These are phyloP conservation scores for Fusarium hostae DNA, from an alignment of 2,329 filamentous ascomycete genomes.

Conservation along the genomic window DNA sequence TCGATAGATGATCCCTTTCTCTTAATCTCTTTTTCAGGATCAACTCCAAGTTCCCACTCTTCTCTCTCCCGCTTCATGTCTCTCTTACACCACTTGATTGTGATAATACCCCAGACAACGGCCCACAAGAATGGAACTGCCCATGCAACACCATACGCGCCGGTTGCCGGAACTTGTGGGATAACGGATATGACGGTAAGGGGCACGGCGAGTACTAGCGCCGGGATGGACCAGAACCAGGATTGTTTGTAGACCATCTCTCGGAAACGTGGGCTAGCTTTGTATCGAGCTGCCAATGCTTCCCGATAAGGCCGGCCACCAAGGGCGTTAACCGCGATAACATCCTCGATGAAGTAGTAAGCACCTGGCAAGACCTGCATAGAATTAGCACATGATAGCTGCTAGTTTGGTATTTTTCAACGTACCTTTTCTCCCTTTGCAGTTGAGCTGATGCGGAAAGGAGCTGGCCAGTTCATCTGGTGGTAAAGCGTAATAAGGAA, in stretches of 20 bases:
- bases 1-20: constrained; percentile 23
- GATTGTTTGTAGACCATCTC: constrained; percentile 55
- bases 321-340: constrained; percentile 73
- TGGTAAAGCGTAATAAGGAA: constrained; percentile 51
- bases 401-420: background rate
- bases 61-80: constrained; percentile 52
- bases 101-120: constrained; percentile 49
- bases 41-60: constrained; percentile 50
- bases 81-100: constrained; percentile 51
- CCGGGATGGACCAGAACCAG: constrained; percentile 55
- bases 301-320: constrained; percentile 59
- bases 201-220: constrained; percentile 50
- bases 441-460: constrained; percentile 72
- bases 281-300: constrained; percentile 55
- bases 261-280: constrained; percentile 55
- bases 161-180: constrained; percentile 50
- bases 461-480: constrained; percentile 57
- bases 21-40: constrained; percentile 36
- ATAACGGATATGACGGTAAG: constrained; percentile 53
- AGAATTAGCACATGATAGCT: constrained; percentile 40
- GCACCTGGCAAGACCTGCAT: constrained; percentile 66
- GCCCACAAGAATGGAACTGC: constrained; percentile 54
- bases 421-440: constrained; percentile 61
- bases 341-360: constrained; percentile 74
- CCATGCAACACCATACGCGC: constrained; percentile 54